Evolutionary conservation across 208 protist species (phyloP).

Genomic region (Trypanosoma avium): DNA sequence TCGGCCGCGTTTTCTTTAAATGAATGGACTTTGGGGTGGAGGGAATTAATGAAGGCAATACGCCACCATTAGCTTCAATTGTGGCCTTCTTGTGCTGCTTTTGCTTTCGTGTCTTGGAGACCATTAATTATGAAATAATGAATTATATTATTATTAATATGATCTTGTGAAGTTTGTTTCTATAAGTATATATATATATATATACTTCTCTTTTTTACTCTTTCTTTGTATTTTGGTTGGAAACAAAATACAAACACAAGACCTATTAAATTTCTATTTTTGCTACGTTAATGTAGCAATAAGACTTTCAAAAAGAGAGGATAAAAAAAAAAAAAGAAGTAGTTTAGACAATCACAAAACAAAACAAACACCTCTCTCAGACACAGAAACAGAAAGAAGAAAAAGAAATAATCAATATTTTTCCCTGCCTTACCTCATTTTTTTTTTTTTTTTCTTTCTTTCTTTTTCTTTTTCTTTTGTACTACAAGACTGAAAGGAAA

Average conservation of each 20-base stretch:
- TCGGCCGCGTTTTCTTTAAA: constrained; percentile 85
- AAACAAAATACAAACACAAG: too few species aligned
- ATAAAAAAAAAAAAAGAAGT: not conserved
- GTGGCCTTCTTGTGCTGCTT: constrained; percentile 76
- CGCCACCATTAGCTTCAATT: constrained; percentile 63
- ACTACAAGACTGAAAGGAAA: too few species aligned
- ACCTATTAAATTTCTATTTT: too few species aligned
- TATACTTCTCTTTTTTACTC: not conserved
- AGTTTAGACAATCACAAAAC: constrained; percentile 6
- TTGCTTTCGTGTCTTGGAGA: constrained; percentile 87
- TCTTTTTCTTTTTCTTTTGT: constrained; percentile 9
- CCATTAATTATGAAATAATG: too few species aligned
- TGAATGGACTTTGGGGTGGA: constrained; percentile 76
- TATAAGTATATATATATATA: too few species aligned
- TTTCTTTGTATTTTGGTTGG: not conserved
- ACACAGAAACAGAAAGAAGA: not conserved
- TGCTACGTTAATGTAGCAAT: too few species aligned
- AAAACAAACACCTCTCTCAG: not conserved
- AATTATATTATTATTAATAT: too few species aligned
- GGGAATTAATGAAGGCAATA: constrained; percentile 63
- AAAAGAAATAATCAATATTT: not conserved
- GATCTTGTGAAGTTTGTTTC: too few species aligned
- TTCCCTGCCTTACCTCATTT: not conserved
- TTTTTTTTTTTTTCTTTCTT: not conserved
- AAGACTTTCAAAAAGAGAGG: not conserved